Conservation (phyloP, 768 basidiomycete species). For the Boletus rufocinnamomeus region DNA sequence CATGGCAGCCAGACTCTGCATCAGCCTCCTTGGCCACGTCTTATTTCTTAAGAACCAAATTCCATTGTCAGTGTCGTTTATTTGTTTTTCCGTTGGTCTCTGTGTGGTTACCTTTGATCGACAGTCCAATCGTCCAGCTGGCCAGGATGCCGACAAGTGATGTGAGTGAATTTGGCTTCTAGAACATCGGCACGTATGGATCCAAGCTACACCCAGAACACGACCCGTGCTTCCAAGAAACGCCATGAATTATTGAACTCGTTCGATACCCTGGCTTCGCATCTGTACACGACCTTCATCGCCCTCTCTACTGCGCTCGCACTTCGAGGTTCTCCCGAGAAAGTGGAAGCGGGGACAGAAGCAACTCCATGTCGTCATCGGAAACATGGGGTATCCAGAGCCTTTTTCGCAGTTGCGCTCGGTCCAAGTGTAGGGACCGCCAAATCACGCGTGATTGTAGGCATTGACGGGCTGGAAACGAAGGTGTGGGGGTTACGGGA, state of each 20-base stretch:
- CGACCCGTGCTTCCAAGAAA: conserved; percentile 54
- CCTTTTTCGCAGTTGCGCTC: conserved; percentile 62
- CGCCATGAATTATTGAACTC: conserved; percentile 62
- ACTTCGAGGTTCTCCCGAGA: conserved; percentile 16
- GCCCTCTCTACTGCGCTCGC: conserved; percentile 71
- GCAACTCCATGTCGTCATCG: not conserved
- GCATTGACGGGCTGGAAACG: conserved; percentile 63
- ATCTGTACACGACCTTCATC: conserved; percentile 72
- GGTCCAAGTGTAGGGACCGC: conserved; percentile 66
- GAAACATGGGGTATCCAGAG: conserved; percentile 31
- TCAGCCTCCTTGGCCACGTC: conserved; percentile 65
- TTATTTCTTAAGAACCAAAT: conserved; percentile 79
- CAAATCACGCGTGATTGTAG: conserved; percentile 60
- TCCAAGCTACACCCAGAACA: conserved; percentile 34
- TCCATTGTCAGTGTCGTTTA: conserved; percentile 61
- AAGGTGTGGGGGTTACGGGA: conserved; percentile 35
- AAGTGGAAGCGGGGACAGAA: not conserved
- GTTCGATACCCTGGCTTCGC: conserved; percentile 71
- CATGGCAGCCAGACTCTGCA: conserved; percentile 65
- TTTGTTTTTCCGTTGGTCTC: not conserved
- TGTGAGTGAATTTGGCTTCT: conserved; percentile 31
- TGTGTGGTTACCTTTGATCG: not conserved
- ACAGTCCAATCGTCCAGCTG: conserved; percentile 68
- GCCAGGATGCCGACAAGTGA: conserved; percentile 51
- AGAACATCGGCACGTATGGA: not conserved